Base-by-base conservation (phyloP, 1,284 basidiomycete species). In the Agroathelia rolfsii region DNA sequence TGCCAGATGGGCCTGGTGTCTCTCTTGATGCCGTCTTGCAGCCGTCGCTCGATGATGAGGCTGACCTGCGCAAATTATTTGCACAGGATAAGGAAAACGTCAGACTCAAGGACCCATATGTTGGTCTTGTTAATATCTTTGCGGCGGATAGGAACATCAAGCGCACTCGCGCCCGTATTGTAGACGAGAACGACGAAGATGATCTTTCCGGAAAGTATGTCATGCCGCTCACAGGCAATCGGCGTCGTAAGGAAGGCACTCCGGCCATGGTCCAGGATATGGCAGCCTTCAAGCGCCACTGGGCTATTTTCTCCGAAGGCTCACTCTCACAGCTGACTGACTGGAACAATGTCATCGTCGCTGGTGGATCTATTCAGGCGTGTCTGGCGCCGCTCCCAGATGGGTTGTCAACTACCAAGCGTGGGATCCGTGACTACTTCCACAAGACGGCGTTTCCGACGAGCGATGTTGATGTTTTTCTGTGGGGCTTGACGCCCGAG, bases 401-500 rank as follows among this genome's bases (percentile, higher is more conserved):
- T 8, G 49, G 47, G 6, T 56, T 59, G 18, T 67, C 62, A 50
- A 55, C 50, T 4, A 69, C 68, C 10, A 76, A 72, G 53, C 54
- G 69, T 33, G 53, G 65, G 1, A 65, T 67, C 34, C 59, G 72
- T 38, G 73, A 73, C 45, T 61, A 64, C 38, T 75, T 64, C 43
- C 73, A 76, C 40, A 56, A 56, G 6, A 52, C 46, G 7, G 64
- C 63, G 3, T 76, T 69, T 39, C 69, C 72, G 2, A 66, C 69
- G 1, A 74, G 72, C 1, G 72, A 77, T 46, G 56, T 76, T n/a
- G 72, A 77, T 47, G 50, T 77, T 7, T 77, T 76, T 44, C 50
- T 77, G 26, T 75, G 67, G 56, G 73, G 71, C 1, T 44, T 76
- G 48, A 66, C 60, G 9, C 53, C 64, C 12, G 67, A 65, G 37